Conservation (phyloP, 306 rosid species). For the Lathyrus aphaca region DNA sequence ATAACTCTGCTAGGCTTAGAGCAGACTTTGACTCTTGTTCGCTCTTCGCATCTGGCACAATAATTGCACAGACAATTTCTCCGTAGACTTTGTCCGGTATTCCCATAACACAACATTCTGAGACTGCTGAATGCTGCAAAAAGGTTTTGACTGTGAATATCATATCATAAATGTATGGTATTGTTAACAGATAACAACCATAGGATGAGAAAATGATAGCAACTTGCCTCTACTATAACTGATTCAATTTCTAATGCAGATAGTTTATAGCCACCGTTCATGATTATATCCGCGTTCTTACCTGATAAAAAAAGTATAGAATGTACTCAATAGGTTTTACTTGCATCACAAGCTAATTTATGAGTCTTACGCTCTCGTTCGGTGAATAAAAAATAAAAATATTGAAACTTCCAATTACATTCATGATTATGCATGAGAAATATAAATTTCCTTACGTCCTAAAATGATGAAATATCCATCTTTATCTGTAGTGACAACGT, state of each 20-base stretch:
- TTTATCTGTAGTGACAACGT: constrained; percentile 71
- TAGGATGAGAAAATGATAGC: constrained; percentile 24
- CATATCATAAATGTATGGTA: not conserved
- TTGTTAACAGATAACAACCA: constrained; percentile 1
- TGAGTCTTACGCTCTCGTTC: too few relatives aligned
- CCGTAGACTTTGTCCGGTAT: constrained; percentile 84
- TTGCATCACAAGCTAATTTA: constrained; percentile 26
- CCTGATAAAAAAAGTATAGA: constrained; percentile 59
- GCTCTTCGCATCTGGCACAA: constrained; percentile 57
- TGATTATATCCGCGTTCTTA: constrained; percentile 86
- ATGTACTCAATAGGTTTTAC: not conserved
- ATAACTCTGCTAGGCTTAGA: constrained; percentile 64
- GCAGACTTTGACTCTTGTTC: constrained; percentile 55
- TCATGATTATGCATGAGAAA: constrained; percentile 26
- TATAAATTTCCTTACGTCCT: constrained; percentile 75
- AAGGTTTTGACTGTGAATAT: constrained; percentile 35
- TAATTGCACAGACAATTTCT: constrained; percentile 77
- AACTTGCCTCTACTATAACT: constrained; percentile 68
- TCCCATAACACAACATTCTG: constrained; percentile 92
- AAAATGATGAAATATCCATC: constrained; percentile 85
- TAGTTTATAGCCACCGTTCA: constrained; percentile 88
- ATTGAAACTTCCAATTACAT: too few relatives aligned
- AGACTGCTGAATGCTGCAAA: constrained; percentile 74
- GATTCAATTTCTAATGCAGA: constrained; percentile 97
- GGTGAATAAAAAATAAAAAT: too few relatives aligned